Base-by-base conservation (phyloP, 352 stramenopile genomes). In the Globisporangium irregulare region DNA sequence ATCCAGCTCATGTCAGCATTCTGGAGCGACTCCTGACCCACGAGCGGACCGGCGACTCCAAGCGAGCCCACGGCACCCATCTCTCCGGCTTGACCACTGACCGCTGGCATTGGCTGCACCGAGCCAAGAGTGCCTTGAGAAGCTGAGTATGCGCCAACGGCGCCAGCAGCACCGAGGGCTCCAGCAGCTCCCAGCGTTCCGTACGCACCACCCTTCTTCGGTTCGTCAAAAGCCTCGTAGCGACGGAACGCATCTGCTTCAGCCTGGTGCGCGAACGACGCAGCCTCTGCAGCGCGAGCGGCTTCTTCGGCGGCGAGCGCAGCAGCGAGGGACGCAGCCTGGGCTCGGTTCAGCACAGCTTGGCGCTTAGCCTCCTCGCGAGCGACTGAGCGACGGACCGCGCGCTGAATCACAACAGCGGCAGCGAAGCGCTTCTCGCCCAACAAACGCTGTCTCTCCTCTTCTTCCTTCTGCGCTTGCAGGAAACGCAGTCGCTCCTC, bases 1-100 rank as follows among this genome's bases (percentile, higher is more conserved):
- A 94, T 82, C 88, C 88, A 96, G 75, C 83, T 94, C 73, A 96
- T 71, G 65, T 96, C 88, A 3, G 85, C 80, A 59, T 91, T 92
- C 73, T 93, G 84, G 46, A 95, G 78, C 15, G 86, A 89, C 58
- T 95, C 88, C 61, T 95, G 83, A 46, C 83, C 86, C 4, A 93
- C 78, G 58, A 92, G 79, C 4, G 86, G 83, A 29, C 86, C 86
- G 6, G 86, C 74, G 24, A 95, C 87, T 59, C 86, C 86, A 36
- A 92, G 75, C 0, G 83, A 91, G 14, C 87, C 87, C n/a, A 91
- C 80, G 25, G 86, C 87, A 29, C 84, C 87, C 57, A 95, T 79
- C 66, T 92, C 84, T 20, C 85, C 82, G 2, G 85, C 87, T 71
- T 95, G 85, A 20, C 86, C 84, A 29, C 73, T 78, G 15, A 87